Base-by-base conservation (phyloP, 228 moss, liverwort and hornwort genomes). In the Sphagnum fallax region DNA sequence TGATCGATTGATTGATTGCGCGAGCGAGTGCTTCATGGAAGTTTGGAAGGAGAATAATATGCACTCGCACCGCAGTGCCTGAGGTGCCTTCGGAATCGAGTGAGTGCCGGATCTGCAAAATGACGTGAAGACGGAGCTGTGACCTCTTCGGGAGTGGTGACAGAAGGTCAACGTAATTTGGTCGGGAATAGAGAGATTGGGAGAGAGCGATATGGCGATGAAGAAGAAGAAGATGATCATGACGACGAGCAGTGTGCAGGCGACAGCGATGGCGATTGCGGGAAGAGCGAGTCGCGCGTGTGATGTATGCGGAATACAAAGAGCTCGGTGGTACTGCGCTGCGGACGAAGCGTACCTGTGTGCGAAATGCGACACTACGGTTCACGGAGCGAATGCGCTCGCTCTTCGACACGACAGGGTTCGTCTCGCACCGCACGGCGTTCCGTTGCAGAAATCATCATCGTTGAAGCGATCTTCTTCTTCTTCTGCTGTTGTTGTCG, bases 221-320 rank as follows among this genome's bases (percentile, higher is more conserved):
- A 32, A 32, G 32, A 32, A 32, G 32, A 32, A 32, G 32, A 32
- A 32, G 32, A 32, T 32, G 32, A 32, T 32, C 32, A 32, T 32
- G 32, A 32, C 32, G 32, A 32, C 32, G 32, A 32, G 32, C 32
- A 32, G 32, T 32, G 32, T 32, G 32, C 32, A 32, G 58, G 80
- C 86, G 66, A 83, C 86, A 61, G 86, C 86, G 65, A 83, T 87
- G 86, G 83, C 83, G n/a, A 76, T 87, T 51, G 86, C 83, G 16
- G 83, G 86, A 4, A 70, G 86, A 0, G 80, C 80, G 6, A 80
- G 83, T 14, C 72, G 86, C 15, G 86, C 86, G 1, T 87, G 86
- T 49, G 86, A 87, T 5, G 86, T 78, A 10, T 87, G 86, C 6
- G 86, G 86, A 32, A 74, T 75, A 51, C 86, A 83, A 62, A 69